Percentiles rank a stretch among this genome's conserved stretches.
phyloP scores from a whole-genome alignment of 768 basidiomycete species.

The Agrocybe praecox region DNA sequence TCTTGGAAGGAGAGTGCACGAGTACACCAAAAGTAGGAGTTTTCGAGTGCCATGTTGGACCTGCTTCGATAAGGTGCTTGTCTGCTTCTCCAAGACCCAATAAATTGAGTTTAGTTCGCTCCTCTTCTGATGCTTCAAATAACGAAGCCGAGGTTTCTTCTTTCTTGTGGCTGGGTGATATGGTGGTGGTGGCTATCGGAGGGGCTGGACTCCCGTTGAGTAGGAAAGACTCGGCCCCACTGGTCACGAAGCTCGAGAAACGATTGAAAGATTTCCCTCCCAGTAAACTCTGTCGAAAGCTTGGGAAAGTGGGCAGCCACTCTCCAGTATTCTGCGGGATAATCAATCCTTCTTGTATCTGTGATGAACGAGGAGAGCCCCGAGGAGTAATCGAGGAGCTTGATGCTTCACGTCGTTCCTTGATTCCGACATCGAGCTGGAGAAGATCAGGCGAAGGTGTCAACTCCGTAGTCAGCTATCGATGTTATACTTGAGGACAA shows the following conservation, averaged over 20 bases:
- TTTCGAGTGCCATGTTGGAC: slow-evolving; percentile 76
- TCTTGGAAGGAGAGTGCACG: slow-evolving; percentile 82
- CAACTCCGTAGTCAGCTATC: slow-evolving; percentile 70
- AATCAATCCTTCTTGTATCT: slow-evolving; percentile 34
- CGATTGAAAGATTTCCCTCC: slow-evolving; percentile 80
- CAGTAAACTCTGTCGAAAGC: slow-evolving; percentile 70
- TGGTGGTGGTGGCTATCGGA: slow-evolving; percentile 1
- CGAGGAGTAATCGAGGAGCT: slow-evolving; percentile 48
- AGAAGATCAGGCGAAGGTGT: slow-evolving; percentile 46
- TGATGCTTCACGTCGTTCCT: slow-evolving; percentile 23
- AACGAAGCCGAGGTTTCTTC: slow-evolving; percentile 33
- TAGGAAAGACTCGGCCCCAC: slow-evolving; percentile 83
- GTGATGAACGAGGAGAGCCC: slow-evolving; percentile 43
- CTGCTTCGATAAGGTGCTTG: slow-evolving; percentile 68
- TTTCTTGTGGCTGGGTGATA: slow-evolving; percentile 23
- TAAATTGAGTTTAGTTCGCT: slow-evolving; percentile 35
- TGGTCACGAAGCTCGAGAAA: slow-evolving; percentile 87
- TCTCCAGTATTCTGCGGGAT: slow-evolving; percentile 74
- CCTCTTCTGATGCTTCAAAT: slow-evolving; percentile 42
- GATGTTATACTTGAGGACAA: slow-evolving; percentile 5
- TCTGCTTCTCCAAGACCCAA: slow-evolving; percentile 61
- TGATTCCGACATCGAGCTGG: slow-evolving; percentile 31
- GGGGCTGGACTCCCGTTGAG: slow-evolving; percentile 58
- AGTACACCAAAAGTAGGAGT: slow-evolving; percentile 72
- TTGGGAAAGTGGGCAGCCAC: slow-evolving; percentile 60